Evolutionary conservation across 2,329 filamentous ascomycete species (phyloP).

Genomic region (Talaromyces albobiverticillius): DNA sequence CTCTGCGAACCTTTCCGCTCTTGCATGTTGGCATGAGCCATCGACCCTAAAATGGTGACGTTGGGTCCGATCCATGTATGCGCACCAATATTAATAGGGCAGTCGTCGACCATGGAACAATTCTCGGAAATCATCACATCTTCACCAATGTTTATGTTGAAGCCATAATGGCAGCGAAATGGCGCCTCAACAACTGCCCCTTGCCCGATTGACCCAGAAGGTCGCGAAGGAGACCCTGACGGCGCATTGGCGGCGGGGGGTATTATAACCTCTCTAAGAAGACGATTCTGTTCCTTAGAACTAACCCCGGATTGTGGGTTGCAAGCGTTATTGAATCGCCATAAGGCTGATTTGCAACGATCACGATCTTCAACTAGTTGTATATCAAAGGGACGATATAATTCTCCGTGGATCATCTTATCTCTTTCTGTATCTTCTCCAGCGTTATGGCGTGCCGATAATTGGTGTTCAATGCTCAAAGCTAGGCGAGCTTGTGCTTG

Average conservation of each 20-base stretch:
- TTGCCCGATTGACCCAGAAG: conserved; percentile 63
- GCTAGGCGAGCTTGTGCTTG: conserved; percentile 44
- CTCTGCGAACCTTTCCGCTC: conserved; percentile 71
- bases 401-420: conserved; percentile 78
- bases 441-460: conserved; percentile 37
- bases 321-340: conserved; percentile 80
- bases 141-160: conserved; percentile 85
- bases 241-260: conserved; percentile 44
- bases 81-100: conserved; percentile 75
- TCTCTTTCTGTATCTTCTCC: conserved; percentile 70
- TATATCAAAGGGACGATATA: conserved; percentile 76
- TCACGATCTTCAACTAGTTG: conserved; percentile 81
- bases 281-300: conserved; percentile 39
- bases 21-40: conserved; percentile 69
- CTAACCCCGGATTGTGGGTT: conserved; percentile 72
- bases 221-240: conserved; percentile 53
- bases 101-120: conserved; percentile 85
- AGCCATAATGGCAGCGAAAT: conserved; percentile 92
- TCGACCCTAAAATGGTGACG: conserved; percentile 79
- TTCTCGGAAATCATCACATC: conserved; percentile 79
- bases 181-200: conserved; percentile 79
- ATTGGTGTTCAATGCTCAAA: conserved; percentile 40
- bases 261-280: conserved; percentile 38
- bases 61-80: conserved; percentile 69
- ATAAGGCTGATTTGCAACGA: conserved; percentile 75